Base-by-base conservation (phyloP, 192 early-diverging fungal genomes). In the Backusella tarrabulga region DNA sequence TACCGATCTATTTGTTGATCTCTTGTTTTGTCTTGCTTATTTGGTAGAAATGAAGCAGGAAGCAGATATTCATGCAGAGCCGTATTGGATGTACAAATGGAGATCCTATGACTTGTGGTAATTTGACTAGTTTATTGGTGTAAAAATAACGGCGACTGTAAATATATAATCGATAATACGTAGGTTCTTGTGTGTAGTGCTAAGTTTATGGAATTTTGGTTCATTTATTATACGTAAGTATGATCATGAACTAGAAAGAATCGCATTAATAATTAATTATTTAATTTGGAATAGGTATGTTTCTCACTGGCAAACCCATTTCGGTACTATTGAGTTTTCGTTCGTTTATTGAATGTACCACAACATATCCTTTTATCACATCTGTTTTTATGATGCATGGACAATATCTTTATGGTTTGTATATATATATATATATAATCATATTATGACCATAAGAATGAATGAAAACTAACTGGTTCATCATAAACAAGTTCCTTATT, bases 21-120 rank as follows among this genome's bases (percentile, higher is more conserved):
- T 86, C 0, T 67, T 88, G 23, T 88, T 91, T 63, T 91, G 89
- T 73, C 71, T 85, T 8, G 75, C 87, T 35, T 92, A 92, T 77
- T 75, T 92, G n/a, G 79, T 89, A 32, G 90, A 92, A 34, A 80
- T 88, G 12, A 83, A 90, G 75, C 80, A 83, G 71, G 75, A 76
- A 38, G 42, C 78, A 17, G 71, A 73, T 29, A 73, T 77, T 4
- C 81, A 77, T 41, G 76, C 85, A 6, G 29, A 80, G 6, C 90
- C 89, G 5, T 21, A 67, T 0, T 90, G 87, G 86, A 77, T 92
- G 19, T 92, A 85, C 82, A 81, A 84, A n/a, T 78, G 79, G 38
- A 82, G 90, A 68, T 85, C 83, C 1, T 38, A 75, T n/a, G 69
- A 77, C 23, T 74, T 88, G 14, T 88, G 87, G 87, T 80, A 83